phyloP scores from a whole-genome alignment of 1,139 yeast genomes.

The Tardiomyces digboiensis region DNA sequence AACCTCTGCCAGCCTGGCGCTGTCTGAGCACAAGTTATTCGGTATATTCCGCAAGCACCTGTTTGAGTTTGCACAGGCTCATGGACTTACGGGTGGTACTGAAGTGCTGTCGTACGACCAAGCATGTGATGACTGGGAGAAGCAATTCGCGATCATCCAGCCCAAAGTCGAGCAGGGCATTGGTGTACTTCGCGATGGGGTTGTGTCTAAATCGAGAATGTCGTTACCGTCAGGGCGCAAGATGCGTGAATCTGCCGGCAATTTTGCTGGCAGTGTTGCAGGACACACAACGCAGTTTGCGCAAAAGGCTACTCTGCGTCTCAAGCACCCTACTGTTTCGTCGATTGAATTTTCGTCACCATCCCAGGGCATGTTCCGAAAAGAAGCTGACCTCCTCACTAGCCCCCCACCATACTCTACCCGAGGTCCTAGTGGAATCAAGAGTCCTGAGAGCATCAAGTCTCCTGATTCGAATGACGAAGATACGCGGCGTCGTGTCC shows the following conservation, averaged over 20 bases:
- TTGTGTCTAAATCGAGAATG: slow-evolving; percentile 20
- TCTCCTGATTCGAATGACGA: not conserved
- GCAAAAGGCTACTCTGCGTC: slow-evolving; percentile 10
- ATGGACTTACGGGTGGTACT: slow-evolving; percentile 13
- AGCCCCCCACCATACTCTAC: not conserved
- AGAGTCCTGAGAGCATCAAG: slow-evolving; percentile 2
- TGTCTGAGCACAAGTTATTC: slow-evolving; percentile 19
- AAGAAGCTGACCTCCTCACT: slow-evolving; percentile 13
- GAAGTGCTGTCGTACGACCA: slow-evolving; percentile 8
- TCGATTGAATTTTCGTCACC: slow-evolving; percentile 16
- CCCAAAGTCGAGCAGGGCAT: slow-evolving; percentile 21
- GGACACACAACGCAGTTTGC: slow-evolving; percentile 12
- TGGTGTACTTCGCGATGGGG: slow-evolving; percentile 18
- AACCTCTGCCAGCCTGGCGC: slow-evolving; percentile 22
- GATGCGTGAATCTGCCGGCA: slow-evolving; percentile 14
- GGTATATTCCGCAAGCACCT: slow-evolving; percentile 17
- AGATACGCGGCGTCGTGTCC: slow-evolving; percentile 6
- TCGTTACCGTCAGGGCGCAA: slow-evolving; percentile 12
- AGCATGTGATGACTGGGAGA: slow-evolving; percentile 21
- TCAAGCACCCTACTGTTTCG: slow-evolving; percentile 12
- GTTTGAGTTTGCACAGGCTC: slow-evolving; percentile 17
- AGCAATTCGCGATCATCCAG: slow-evolving; percentile 17
- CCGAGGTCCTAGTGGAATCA: not conserved
- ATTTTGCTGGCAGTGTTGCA: slow-evolving; percentile 11
- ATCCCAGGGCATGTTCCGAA: slow-evolving; percentile 18